phyloP scores from a whole-genome alignment of 2,329 filamentous ascomycete species.

The Diaporthe nobilis region DNA sequence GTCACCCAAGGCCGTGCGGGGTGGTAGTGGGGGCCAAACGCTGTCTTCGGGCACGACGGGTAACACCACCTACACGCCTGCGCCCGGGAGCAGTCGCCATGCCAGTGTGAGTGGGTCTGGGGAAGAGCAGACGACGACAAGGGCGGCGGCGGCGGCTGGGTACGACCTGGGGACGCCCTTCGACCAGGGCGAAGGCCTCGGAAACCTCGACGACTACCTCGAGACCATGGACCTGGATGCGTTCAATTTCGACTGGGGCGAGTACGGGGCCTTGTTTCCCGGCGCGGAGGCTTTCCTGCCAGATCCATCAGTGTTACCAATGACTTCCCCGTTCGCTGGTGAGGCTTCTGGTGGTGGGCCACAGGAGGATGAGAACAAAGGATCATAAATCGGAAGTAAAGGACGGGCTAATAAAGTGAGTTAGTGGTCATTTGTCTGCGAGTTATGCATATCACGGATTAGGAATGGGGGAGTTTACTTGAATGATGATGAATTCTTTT shows the following conservation, averaged over 20 bases:
- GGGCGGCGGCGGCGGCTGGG: too few relatives aligned
- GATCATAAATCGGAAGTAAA: neutral
- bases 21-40: too few relatives aligned
- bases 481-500: neutral
- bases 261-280: constrained; percentile 5
- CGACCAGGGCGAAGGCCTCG: neutral
- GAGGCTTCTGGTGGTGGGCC: neutral
- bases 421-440: too few relatives aligned
- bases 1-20: neutral
- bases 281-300: constrained; percentile 16
- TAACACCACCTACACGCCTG: neutral
- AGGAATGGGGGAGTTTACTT: neutral
- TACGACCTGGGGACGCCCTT: neutral
- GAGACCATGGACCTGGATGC: constrained; percentile 30
- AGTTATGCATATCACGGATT: neutral
- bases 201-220: neutral
- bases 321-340: neutral
- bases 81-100: neutral
- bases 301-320: neutral
- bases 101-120: neutral
- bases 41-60: neutral
- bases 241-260: constrained; percentile 26
- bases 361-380: neutral
- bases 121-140: neutral
- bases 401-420: neutral